Evolutionary conservation across 2,329 filamentous ascomycete genomes (phyloP).

Genomic region (Fusarium subtropicale): DNA sequence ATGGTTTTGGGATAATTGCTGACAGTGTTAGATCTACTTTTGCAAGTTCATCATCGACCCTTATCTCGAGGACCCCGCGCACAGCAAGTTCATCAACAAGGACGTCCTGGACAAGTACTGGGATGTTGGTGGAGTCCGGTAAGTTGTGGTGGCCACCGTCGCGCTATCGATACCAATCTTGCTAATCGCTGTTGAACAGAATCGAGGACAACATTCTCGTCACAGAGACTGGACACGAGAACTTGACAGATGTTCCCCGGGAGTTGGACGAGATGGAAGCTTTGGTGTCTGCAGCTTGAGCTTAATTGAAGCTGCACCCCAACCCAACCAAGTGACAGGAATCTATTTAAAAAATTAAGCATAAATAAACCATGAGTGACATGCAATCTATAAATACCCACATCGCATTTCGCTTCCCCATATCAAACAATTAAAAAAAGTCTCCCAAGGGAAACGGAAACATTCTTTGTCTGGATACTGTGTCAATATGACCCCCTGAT

Average conservation of each 20-base stretch:
- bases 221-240: conserved; percentile 75
- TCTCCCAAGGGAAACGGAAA: background rate
- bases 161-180: conserved; percentile 1
- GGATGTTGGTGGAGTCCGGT: conserved; percentile 81
- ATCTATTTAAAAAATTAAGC: conserved; percentile 2
- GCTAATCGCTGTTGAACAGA: conserved; percentile 48
- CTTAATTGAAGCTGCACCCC: conserved; percentile 15
- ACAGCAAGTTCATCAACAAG: conserved; percentile 81
- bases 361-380: background rate
- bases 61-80: conserved; percentile 77
- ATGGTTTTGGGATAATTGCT: background rate
- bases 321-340: background rate
- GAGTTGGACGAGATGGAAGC: conserved; percentile 71
- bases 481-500: conserved; percentile 25
- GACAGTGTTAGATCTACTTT: conserved; percentile 78
- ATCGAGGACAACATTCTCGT: conserved; percentile 80
- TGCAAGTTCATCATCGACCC: conserved; percentile 89
- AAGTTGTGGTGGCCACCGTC: conserved; percentile 46
- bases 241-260: conserved; percentile 78
- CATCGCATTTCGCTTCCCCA: background rate
- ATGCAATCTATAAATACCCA: conserved; percentile 8
- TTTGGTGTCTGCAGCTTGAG: conserved; percentile 43
- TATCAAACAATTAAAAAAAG: background rate
- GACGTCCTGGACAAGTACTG: conserved; percentile 82
- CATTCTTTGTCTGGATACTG: conserved; percentile 25